A percentile compares a stretch with the other conserved stretches of the same genome.
These are phyloP conservation scores for Eucommia ulmoides DNA, from an alignment of 257 asterid species.

Conservation along the genomic window DNA sequence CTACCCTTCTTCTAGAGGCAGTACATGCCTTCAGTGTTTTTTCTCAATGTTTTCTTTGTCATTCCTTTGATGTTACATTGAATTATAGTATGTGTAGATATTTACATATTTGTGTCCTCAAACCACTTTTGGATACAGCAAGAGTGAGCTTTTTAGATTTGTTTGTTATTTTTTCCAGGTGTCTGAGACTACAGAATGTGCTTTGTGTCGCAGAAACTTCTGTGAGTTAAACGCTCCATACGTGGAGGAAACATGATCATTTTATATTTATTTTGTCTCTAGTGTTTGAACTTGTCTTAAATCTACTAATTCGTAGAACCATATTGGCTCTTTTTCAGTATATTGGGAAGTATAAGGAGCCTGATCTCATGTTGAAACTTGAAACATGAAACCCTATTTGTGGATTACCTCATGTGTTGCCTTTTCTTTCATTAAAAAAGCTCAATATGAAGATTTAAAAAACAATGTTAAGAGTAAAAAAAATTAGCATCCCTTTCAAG, in stretches of 20 bases:
- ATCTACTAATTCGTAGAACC: no score
- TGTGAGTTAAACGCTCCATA: slow-evolving; percentile 42
- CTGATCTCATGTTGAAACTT: background rate
- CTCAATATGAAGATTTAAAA: no score
- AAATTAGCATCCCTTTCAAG: no score
- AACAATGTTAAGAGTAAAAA: no score
- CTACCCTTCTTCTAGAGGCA: background rate
- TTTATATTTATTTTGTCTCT: background rate
- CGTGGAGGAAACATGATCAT: slow-evolving; percentile 3
- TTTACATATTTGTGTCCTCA: background rate
- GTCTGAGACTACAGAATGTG: slow-evolving; percentile 57
- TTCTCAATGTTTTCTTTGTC: background rate
- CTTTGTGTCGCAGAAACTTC: slow-evolving; percentile 70
- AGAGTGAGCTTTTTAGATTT: no score
- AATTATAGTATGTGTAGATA: background rate
- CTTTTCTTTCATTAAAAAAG: no score
- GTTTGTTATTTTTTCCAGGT: slow-evolving; percentile 55
- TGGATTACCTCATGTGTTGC: no score
- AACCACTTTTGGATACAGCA: no score
- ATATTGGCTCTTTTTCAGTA: no score
- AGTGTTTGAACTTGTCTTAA: background rate
- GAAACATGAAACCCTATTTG: no score
- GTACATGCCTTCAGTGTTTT: no score
- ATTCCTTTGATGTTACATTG: slow-evolving; percentile 1
- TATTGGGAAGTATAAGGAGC: no score